Base-by-base conservation (phyloP, 805 yeast genomes). In the Candida bentonensis region DNA sequence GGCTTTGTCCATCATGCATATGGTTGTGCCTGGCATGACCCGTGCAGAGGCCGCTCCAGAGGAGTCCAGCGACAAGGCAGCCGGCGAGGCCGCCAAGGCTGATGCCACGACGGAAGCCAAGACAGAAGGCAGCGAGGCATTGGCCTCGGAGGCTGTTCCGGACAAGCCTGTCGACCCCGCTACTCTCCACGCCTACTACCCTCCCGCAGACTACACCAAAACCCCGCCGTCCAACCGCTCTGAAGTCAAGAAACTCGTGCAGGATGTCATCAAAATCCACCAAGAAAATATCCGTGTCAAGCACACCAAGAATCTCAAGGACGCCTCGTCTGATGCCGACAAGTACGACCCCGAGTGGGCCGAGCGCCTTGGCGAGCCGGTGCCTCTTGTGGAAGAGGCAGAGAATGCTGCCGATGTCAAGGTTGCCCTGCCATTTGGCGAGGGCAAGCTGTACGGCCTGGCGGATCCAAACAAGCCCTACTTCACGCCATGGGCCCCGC, bases 401-500 rank as follows among this genome's bases (percentile, higher is more conserved):
- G 82, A 76, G 55, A 69, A 74, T 48, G 47, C 47, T 17, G 46
- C 40, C 15, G 82, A 76, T 53, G 47, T 67, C 15, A 55, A 58
- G 40, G 71, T 76, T 4, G 59, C 46, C 7, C 49, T 61, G 23
- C 60, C 65, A n/a, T 72, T 85, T 42, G 55, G 67, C 27, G 70
- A 70, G 46, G 74, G 78, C 41, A 69, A 71, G 42, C 70, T 82
- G 49, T 86, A 72, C 62, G 97, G 97, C 21, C 79, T 94, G 55
- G 63, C 76, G 52, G 81, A 84, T 44, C 80, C 87, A 15, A 57
- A 68, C 15, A 87, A 83, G 65, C 74, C 88, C 3, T 92, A 81
- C 65, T 92, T 89, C 69, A 86, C 97, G 2, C 98, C 98, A 43
- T 92, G 96, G 96, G 73, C 79, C 47, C 94, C 96, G 52, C 81